These are phyloP conservation scores for Verbena officinalis DNA, from an alignment of 257 asterid species.

Conservation along the genomic window DNA sequence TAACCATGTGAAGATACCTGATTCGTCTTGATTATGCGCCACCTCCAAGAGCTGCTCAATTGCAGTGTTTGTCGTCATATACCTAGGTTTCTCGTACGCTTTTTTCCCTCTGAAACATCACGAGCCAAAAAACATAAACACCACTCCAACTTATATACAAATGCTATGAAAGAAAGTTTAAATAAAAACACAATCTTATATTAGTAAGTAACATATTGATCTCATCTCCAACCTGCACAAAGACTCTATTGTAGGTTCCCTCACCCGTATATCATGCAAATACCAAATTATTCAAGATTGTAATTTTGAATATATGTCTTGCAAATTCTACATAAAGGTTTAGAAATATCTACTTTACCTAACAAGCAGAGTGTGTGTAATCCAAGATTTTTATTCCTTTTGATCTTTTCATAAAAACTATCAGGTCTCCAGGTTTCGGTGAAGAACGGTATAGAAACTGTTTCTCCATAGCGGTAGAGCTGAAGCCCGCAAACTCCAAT, in stretches of 20 bases:
- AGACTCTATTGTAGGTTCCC: conserved; percentile 86
- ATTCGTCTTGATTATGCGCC: conserved; percentile 55
- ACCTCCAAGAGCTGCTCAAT: conserved; percentile 94
- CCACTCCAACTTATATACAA: neutral
- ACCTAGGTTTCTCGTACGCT: conserved; percentile 84
- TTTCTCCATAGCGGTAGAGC: conserved; percentile 92
- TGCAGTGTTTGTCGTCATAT: conserved; percentile 82
- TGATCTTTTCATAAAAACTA: conserved; percentile 86
- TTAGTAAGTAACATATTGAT: neutral
- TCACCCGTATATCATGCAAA: conserved; percentile 83
- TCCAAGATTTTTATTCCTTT: conserved; percentile 62
- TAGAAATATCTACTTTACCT: conserved; percentile 44
- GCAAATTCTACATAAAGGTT: neutral
- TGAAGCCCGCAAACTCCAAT: conserved; percentile 92
- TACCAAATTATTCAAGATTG: too few relatives aligned
- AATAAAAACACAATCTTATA: conserved; percentile 1
- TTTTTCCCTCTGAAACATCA: conserved; percentile 69
- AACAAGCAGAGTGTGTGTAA: conserved; percentile 88
- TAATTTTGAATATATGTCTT: conserved; percentile 21
- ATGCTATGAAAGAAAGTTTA: neutral
- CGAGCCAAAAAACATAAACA: conserved; percentile 8
- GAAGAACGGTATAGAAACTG: conserved; percentile 85
- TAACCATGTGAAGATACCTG: conserved; percentile 44
- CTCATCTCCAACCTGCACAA: conserved; percentile 70
- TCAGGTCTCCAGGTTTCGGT: conserved; percentile 96